phyloP scores from a whole-genome alignment of 2,329 filamentous ascomycete species.

The Colletotrichum karsti region DNA sequence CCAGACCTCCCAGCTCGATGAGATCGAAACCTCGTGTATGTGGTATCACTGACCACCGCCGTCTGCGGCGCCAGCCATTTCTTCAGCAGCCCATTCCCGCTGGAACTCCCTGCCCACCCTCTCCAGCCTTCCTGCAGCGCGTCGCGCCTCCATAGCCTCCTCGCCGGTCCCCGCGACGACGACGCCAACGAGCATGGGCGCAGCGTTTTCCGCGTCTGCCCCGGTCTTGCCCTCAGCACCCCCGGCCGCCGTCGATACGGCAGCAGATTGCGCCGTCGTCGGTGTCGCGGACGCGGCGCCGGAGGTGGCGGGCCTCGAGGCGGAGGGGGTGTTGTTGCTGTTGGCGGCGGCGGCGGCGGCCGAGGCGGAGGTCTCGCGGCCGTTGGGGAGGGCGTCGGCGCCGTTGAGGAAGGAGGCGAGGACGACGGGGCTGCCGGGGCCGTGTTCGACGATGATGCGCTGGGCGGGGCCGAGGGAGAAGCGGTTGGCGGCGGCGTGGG shows the following conservation, averaged over 20 bases:
- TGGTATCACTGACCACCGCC: background rate
- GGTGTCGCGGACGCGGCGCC: background rate
- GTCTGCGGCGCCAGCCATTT: constrained; percentile 19
- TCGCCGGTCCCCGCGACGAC: constrained; percentile 60
- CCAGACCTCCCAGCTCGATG: background rate
- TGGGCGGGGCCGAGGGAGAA: constrained; percentile 62
- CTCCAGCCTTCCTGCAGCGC: constrained; percentile 62
- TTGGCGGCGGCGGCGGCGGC: background rate
- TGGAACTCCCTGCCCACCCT: constrained; percentile 64
- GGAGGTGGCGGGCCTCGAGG: constrained; percentile 8
- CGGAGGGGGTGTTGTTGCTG: constrained; percentile 1
- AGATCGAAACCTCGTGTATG: background rate
- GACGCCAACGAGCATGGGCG: constrained; percentile 63
- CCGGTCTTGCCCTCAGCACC: background rate
- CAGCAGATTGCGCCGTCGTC: constrained; percentile 3
- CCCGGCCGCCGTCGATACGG: background rate
- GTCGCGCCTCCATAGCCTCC: constrained; percentile 58
- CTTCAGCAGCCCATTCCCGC: constrained; percentile 55
- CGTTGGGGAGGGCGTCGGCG: constrained; percentile 27
- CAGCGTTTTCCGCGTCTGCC: constrained; percentile 32
- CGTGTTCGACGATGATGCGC: constrained; percentile 68
- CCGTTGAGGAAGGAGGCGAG: constrained; percentile 57
- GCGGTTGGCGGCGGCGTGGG: constrained; percentile 60
- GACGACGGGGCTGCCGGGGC: constrained; percentile 49
- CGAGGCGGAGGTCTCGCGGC: constrained; percentile 10